Percentiles rank a stretch among this genome's conserved stretches.
Conservation (phyloP, 2,329 filamentous ascomycete species). For the Aspergillus tamarii region DNA sequence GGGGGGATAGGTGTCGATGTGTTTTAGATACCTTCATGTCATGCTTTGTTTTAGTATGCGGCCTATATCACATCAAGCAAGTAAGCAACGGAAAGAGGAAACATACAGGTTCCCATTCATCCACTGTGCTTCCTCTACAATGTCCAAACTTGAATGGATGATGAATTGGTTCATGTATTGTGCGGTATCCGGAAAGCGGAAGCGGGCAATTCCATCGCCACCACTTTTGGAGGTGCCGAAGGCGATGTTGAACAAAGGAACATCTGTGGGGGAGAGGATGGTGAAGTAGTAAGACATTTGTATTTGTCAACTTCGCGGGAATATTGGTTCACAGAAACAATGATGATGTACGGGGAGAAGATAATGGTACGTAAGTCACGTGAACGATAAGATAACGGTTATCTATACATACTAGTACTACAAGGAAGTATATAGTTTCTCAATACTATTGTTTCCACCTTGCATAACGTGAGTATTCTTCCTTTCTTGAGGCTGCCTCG, state of each 20-base stretch:
- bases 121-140: constrained; percentile 97
- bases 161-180: constrained; percentile 97
- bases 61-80: background rate
- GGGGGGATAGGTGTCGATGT: constrained; percentile 88
- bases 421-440: no score
- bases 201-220: constrained; percentile 88
- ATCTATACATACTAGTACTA: no score
- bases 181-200: constrained; percentile 85
- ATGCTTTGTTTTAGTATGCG: background rate
- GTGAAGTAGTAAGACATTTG: constrained; percentile 98
- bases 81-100: background rate
- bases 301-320: background rate
- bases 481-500: no score
- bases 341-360: background rate
- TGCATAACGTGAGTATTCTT: no score
- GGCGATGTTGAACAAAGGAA: constrained; percentile 93
- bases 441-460: no score
- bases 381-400: background rate
- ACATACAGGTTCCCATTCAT: constrained; percentile 77
- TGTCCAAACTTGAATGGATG: constrained; percentile 88
- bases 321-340: background rate
- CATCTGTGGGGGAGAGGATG: constrained; percentile 93
- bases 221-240: constrained; percentile 96
- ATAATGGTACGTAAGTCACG: background rate
- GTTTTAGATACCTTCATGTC: constrained; percentile 82